phyloP scores from a whole-genome alignment of 495 filamentous ascomycete genomes.

The Parachaetomium inaequale region DNA sequence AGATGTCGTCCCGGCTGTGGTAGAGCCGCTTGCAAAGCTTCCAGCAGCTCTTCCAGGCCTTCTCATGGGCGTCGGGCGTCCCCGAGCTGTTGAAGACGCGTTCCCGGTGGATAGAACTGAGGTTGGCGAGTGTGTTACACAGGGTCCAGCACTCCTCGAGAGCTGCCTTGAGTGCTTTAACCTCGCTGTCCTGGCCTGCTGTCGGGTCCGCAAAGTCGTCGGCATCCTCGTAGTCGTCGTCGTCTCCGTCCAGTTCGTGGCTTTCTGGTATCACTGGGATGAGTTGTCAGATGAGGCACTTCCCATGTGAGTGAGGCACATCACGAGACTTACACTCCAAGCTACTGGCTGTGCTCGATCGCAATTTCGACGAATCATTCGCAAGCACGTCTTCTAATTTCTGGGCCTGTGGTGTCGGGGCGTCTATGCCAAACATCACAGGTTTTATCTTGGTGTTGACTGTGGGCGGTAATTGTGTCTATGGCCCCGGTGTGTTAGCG shows the following conservation, averaged over 20 bases:
- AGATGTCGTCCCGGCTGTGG: constrained; percentile 67
- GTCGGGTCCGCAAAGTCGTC: constrained; percentile 43
- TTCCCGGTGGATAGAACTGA: constrained; percentile 81
- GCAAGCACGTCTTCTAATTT: constrained; percentile 62
- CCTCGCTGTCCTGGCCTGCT: constrained; percentile 55
- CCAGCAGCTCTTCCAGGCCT: constrained; percentile 91
- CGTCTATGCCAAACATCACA: constrained; percentile 59
- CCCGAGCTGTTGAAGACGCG: constrained; percentile 67
- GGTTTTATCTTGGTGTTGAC: constrained; percentile 67
- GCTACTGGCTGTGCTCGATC: constrained; percentile 56
- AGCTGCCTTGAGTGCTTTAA: constrained; percentile 68
- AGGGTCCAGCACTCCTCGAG: constrained; percentile 90
- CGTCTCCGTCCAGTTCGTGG: constrained; percentile 37
- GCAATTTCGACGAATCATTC: constrained; percentile 38
- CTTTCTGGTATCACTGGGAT: constrained; percentile 49
- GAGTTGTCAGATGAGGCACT: constrained; percentile 4
- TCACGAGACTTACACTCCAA: constrained; percentile 60
- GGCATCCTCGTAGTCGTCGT: constrained; percentile 41
- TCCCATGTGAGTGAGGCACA: not conserved
- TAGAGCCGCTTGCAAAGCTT: constrained; percentile 84
- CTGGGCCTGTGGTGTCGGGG: constrained; percentile 77
- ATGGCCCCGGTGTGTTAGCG: constrained; percentile 16
- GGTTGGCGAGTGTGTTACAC: constrained; percentile 81
- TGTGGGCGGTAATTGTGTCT: constrained; percentile 53
- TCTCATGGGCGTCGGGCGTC: constrained; percentile 70